Percentiles rank a stretch among this genome's conserved stretches.
Conservation (phyloP, 441 rosid species). For the Syzygium malaccense region DNA sequence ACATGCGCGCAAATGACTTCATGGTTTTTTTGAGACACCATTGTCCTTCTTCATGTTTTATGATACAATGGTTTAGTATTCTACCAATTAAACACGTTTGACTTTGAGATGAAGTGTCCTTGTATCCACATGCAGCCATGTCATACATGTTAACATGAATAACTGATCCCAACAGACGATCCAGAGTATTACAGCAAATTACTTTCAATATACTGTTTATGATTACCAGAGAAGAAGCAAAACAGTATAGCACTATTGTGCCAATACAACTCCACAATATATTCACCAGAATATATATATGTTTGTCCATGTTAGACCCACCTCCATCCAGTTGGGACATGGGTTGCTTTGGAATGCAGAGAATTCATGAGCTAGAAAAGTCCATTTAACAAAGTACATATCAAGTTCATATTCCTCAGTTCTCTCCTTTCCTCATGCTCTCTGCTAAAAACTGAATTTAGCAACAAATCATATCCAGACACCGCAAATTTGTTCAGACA, state of each 20-base stretch:
- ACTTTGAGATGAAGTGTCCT: not conserved
- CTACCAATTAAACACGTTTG: not conserved
- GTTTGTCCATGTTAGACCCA: not conserved
- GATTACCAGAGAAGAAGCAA: not conserved
- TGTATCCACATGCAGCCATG: not conserved
- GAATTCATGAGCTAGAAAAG: not conserved
- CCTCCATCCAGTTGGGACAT: not conserved
- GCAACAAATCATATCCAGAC: not conserved
- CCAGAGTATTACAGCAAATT: not conserved
- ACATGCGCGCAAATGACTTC: not conserved
- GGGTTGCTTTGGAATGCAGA: not conserved
- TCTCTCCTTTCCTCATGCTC: not conserved
- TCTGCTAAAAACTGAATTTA: not conserved
- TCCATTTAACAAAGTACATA: not conserved
- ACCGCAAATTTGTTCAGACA: not conserved
- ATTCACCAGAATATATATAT: not conserved
- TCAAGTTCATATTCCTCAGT: not conserved
- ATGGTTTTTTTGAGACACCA: not conserved
- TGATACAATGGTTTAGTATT: not conserved
- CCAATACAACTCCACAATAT: not conserved
- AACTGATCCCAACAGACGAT: rapidly evolving
- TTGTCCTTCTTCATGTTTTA: not conserved
- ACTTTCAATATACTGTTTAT: not conserved
- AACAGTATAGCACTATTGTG: not conserved
- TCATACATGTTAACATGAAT: not conserved